Base-by-base conservation (phyloP, 2,329 filamentous ascomycete species). In the Colletotrichum abscissum region DNA sequence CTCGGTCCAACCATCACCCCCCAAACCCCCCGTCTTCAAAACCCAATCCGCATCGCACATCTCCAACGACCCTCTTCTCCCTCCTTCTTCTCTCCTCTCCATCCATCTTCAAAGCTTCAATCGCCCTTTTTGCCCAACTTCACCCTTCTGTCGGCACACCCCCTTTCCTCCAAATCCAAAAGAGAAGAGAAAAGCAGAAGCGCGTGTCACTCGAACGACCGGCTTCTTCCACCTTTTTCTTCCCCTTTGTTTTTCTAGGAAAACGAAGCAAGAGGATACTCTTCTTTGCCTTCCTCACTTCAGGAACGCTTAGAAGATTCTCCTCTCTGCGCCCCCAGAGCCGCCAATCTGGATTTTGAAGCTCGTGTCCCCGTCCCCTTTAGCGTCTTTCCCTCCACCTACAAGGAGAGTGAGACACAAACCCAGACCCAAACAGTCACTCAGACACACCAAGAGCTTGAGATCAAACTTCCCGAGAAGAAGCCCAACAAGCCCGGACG, bases 341-440 rank as follows among this genome's bases (percentile, higher is more conserved):
- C 93, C 93, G 94, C 89, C 94, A 98, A 95, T 90, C 95, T 98
- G 95, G 95, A 98, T 94, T 98, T 97, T 97, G 95, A 98, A 94
- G 95, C 95, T 88, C 94, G 95, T 88, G 94, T 98, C 88, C 95
- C 96, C 90, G 97, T 98, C 88, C 96, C 96, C 89, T 97, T 98
- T 92, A 98, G 95, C 94, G 94, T 98, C 93, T 98, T 98, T 92
- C 96, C 96, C 90, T 98, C 95, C 87, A 94, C 95, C 88, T 98
- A 98, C 91, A 92, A 93, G 85, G 89, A 88, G 84, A 84, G 83
- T 81, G 84, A 81, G 74, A 81, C 80, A 69, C 75, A 77, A 69
- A 80, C 79, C 55, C 66, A 72, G 49, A 71, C 75, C 87, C 88
- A 89, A 85, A 88, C 87, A 82, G 67, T 73, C 67, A 73, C 70